Base-by-base conservation (phyloP, 2,329 filamentous ascomycete genomes). In the Xylariaceae sp. region DNA sequence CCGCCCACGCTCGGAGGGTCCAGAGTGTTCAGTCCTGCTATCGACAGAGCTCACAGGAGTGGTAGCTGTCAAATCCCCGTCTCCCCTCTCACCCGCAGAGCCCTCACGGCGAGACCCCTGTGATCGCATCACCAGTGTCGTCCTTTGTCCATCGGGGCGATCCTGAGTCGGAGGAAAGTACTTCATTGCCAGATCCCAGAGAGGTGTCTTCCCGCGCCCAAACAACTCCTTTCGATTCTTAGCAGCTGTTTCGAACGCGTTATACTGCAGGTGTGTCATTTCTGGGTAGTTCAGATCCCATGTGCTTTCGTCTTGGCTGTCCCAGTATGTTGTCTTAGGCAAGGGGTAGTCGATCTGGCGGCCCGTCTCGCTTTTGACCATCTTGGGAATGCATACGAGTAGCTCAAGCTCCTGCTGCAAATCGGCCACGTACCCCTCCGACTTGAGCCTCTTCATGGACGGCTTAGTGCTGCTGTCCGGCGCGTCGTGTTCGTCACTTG, bases 221-320 rank as follows among this genome's bases (percentile, higher is more conserved):
- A 83, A 83, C 14, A 66, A 60, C 50, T 82, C 76, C 1, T 65
- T 64, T 23, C 71, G 64, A 1, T 61, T 60, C 21, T 61, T 51
- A 1, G 76, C 76, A 12, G 72, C 74, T n/a, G 66, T 56, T 13
- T 65, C 60, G 55, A 79, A 81, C 2, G 70, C 72, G 23, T 71
- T 67, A 40, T 71, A 70, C 44, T 82, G 76, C 5, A 76, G 62
- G 40, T 75, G 69, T 1, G 72, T 79, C 75, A 83, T 81, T 46
- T 78, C 73, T 0, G 78, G 78, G 49, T 83, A 83, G 35, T 73
- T 57, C 3, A 79, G 63, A 47, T 83, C 78, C 69, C 76, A 79
- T 1, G 74, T 79, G 14, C 55, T 62, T 39, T 63, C 64, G 48
- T 81, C 70, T 31, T 66, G 64, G 3, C 63, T 60, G 32, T 71